These are phyloP conservation scores for Tetrahymena borealis DNA, from an alignment of 73 alveolate species.

Conservation along the genomic window DNA sequence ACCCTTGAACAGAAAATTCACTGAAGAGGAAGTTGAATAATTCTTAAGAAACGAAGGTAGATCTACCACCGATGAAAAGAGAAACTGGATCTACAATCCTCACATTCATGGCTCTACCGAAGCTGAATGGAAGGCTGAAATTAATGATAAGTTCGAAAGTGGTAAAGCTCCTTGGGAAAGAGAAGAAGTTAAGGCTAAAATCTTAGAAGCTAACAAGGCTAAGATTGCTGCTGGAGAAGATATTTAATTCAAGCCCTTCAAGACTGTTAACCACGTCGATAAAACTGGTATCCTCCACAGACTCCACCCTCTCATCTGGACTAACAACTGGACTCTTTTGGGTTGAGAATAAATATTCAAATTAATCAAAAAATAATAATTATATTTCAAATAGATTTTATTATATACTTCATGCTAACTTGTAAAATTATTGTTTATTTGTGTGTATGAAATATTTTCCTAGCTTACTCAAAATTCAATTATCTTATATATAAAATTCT, in stretches of 20 bases:
- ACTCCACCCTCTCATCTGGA: slow-evolving; percentile 11
- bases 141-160: slow-evolving; percentile 3
- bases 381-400: not conserved
- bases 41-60: slow-evolving; percentile 1
- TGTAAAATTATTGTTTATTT: not conserved
- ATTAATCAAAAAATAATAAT: not conserved
- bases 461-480: not conserved
- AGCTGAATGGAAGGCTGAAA: slow-evolving; percentile 17
- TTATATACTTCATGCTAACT: not conserved
- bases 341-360: slow-evolving; percentile 11
- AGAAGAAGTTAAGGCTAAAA: slow-evolving; percentile 20
- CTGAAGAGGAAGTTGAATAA: not conserved
- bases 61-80: slow-evolving; percentile 10
- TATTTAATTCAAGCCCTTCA: slow-evolving; percentile 26
- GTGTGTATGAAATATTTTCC: not conserved
- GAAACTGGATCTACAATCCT: slow-evolving; percentile 45
- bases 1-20: not conserved
- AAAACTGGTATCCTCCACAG: slow-evolving; percentile 27
- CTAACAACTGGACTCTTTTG: slow-evolving; percentile 37
- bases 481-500: too few species aligned
- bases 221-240: slow-evolving; percentile 34
- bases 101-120: slow-evolving; percentile 28
- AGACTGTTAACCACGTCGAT: slow-evolving; percentile 22
- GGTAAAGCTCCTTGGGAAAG: slow-evolving; percentile 44
- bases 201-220: slow-evolving; percentile 20